phyloP scores from a whole-genome alignment of 2,329 filamentous ascomycete species.

The Leptographium lundbergii region DNA sequence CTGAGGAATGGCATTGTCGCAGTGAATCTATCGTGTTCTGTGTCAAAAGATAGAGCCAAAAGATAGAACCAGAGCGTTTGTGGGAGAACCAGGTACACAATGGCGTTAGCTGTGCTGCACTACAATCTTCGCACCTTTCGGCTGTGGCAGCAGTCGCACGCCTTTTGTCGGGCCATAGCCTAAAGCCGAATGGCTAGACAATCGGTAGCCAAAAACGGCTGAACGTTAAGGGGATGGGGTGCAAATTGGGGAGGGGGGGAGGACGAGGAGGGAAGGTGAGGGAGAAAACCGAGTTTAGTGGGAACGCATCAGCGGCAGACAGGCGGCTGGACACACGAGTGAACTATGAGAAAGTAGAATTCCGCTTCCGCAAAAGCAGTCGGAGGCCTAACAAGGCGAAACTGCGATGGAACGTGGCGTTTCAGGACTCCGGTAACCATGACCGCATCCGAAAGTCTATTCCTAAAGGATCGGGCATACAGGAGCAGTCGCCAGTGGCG shows the following conservation, averaged over 20 bases:
- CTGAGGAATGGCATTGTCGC: slow-evolving; percentile 7
- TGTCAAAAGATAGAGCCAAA: not conserved
- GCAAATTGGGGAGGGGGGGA: not conserved
- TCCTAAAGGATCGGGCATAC: too few species aligned
- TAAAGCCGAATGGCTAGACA: not conserved
- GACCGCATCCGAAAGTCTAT: too few species aligned
- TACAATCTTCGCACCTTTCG: slow-evolving; percentile 5
- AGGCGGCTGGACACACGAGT: not conserved
- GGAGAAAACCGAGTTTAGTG: not conserved
- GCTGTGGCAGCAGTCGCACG: slow-evolving; percentile 11
- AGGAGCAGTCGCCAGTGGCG: too few species aligned
- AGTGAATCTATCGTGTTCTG: slow-evolving; percentile 5
- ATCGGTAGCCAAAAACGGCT: not conserved
- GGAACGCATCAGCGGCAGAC: not conserved
- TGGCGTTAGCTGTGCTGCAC: not conserved
- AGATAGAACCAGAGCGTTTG: not conserved
- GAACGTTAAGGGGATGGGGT: not conserved
- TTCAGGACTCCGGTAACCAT: too few species aligned
- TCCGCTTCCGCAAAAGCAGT: too few species aligned
- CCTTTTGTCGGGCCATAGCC: slow-evolving; percentile 3
- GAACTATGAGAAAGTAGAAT: not conserved
- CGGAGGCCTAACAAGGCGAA: too few species aligned
- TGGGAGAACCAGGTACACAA: not conserved
- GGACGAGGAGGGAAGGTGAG: not conserved
- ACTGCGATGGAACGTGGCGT: too few species aligned